Conservation (phyloP, 1,139 yeast species). For the Zygoascus sp. region DNA sequence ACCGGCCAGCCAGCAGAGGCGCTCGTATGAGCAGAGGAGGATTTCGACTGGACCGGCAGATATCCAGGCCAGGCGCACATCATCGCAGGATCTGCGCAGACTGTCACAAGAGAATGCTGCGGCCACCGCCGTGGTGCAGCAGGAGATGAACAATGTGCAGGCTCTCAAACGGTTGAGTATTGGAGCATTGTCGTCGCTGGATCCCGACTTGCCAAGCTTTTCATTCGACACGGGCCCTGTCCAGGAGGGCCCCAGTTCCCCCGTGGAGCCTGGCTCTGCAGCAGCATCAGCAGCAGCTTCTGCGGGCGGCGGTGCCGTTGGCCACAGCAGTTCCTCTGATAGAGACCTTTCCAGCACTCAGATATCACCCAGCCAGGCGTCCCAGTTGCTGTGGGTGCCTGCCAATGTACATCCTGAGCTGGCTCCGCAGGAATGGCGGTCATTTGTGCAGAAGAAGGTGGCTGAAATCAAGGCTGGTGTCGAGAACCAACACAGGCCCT, state of each 20-base stretch:
- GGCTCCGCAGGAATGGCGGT: conserved; percentile 85
- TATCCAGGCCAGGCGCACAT: not conserved
- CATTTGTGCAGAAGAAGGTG: conserved; percentile 74
- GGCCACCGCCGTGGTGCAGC: conserved; percentile 43
- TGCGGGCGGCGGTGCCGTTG: not conserved
- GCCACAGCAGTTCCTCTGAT: not conserved
- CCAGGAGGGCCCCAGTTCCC: not conserved
- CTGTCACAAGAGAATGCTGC: conserved; percentile 21
- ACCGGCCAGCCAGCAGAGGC: not conserved
- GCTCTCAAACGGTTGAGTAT: conserved; percentile 46
- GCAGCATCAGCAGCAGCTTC: too few species aligned
- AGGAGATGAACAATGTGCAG: conserved; percentile 45
- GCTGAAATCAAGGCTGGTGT: conserved; percentile 56
- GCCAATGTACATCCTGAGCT: conserved; percentile 91
- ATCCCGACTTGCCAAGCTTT: conserved; percentile 42
- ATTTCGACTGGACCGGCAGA: not conserved
- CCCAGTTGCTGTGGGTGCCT: conserved; percentile 75
- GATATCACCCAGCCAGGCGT: conserved; percentile 29
- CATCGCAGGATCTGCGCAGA: conserved; percentile 7
- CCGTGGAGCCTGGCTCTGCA: too few species aligned
- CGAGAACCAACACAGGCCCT: conserved; percentile 7
- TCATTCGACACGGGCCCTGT: not conserved
- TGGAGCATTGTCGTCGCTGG: conserved; percentile 39
- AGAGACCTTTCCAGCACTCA: conserved; percentile 5
- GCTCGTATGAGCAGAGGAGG: not conserved